phyloP scores from a whole-genome alignment of 352 stramenopile species.

The Phytophthora chlamydospora region DNA sequence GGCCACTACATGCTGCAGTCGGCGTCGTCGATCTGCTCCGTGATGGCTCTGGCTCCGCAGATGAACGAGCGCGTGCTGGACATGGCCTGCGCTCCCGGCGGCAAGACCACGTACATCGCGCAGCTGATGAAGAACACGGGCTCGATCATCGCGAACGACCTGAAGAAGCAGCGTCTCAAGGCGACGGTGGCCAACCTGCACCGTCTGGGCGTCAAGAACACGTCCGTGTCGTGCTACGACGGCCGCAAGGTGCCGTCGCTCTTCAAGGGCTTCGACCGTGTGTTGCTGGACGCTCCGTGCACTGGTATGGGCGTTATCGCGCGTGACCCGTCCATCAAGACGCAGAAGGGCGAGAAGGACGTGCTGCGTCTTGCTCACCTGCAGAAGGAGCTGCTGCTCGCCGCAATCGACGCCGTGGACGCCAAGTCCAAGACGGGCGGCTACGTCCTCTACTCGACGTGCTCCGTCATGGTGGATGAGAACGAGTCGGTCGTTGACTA shows the following conservation, averaged over 20 bases:
- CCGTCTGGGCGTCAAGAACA: constrained; percentile 98
- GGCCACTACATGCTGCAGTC: constrained; percentile 99
- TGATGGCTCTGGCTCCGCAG: constrained; percentile 97
- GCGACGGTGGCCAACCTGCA: constrained; percentile 99
- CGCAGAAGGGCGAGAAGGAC: constrained; percentile 96
- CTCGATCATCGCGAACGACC: constrained; percentile 98
- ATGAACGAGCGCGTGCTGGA: constrained; percentile 98
- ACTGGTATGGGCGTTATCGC: constrained; percentile 98
- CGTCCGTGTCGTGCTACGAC: constrained; percentile 97
- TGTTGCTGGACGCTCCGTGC: constrained; percentile 99
- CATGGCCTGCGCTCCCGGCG: constrained; percentile 98
- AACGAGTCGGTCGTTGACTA: constrained; percentile 99
- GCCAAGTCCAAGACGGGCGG: constrained; percentile 96
- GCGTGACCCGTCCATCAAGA: constrained; percentile 98
- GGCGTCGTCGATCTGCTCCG: constrained; percentile 98
- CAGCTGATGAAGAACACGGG: constrained; percentile 99
- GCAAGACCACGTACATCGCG: constrained; percentile 99
- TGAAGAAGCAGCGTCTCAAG: constrained; percentile 97
- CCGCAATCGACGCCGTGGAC: constrained; percentile 98
- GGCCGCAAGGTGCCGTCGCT: constrained; percentile 93
- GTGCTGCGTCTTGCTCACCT: constrained; percentile 93
- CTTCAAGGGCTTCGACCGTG: constrained; percentile 97
- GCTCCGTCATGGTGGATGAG: constrained; percentile 93
- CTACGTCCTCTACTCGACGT: constrained; percentile 99
- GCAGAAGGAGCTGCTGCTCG: constrained; percentile 99